phyloP scores from a whole-genome alignment of 225 moss, liverwort and hornwort genomes.

The Marchantia polymorpha region DNA sequence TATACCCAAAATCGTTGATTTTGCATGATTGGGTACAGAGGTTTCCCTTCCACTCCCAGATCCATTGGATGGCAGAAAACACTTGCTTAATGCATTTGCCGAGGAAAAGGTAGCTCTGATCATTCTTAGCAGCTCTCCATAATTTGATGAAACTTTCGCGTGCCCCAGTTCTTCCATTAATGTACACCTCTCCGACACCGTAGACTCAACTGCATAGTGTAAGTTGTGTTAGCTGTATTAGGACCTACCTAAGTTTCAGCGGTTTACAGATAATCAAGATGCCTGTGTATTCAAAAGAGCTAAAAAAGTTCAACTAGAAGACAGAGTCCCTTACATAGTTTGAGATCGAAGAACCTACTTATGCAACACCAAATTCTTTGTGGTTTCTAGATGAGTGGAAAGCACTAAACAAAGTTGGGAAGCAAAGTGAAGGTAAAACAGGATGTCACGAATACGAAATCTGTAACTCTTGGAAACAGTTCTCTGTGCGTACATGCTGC shows the following conservation, averaged over 20 bases:
- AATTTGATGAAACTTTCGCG: slow-evolving; percentile 38
- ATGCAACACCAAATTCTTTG: too few relatives aligned
- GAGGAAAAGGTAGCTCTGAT: slow-evolving; percentile 47
- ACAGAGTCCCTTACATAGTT: too few relatives aligned
- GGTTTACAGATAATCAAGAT: neutral
- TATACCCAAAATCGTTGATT: slow-evolving; percentile 33
- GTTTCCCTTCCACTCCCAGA: slow-evolving; percentile 33
- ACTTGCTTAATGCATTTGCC: slow-evolving; percentile 41
- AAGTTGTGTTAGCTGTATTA: neutral
- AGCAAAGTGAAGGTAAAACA: too few relatives aligned
- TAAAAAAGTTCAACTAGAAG: too few relatives aligned
- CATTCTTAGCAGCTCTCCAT: slow-evolving; percentile 41
- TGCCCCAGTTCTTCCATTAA: slow-evolving; percentile 46
- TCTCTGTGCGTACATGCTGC: too few relatives aligned
- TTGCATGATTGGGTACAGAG: slow-evolving; percentile 13
- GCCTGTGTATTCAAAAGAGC: neutral
- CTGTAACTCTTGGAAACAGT: too few relatives aligned
- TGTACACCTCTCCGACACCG: slow-evolving; percentile 2
- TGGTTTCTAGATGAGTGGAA: too few relatives aligned
- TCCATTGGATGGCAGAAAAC: slow-evolving; percentile 39
- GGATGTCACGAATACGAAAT: too few relatives aligned
- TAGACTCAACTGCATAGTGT: slow-evolving; percentile 16
- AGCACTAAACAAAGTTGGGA: too few relatives aligned
- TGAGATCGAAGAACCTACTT: too few relatives aligned
- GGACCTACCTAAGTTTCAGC: neutral